Evolutionary conservation across 192 early-diverging fungal species (phyloP).

Genomic region (Backusella sp.): DNA sequence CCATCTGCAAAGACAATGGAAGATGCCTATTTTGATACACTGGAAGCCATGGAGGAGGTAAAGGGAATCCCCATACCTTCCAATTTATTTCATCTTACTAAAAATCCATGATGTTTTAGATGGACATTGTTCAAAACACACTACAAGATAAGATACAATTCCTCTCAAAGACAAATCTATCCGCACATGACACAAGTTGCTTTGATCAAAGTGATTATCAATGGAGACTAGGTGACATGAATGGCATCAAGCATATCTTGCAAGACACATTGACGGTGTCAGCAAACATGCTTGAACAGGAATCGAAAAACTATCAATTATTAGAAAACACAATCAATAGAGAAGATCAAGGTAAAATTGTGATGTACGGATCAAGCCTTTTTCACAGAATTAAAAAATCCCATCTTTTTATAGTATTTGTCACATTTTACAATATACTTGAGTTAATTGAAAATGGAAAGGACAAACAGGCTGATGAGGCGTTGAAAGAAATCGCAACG

Average conservation of each 20-base stretch:
- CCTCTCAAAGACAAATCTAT: neutral
- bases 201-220: neutral
- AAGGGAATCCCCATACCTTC: too few relatives aligned
- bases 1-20: neutral
- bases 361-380: neutral
- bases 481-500: neutral
- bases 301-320: neutral
- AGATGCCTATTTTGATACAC: neutral
- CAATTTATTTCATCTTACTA: too few relatives aligned
- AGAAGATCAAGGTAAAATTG: neutral
- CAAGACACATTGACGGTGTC: neutral
- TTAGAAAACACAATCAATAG: neutral
- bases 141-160: neutral
- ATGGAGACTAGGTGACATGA: neutral
- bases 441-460: neutral
- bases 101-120: neutral
- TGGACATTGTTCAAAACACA: neutral
- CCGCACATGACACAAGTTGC: neutral
- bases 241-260: neutral
- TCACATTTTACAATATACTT: neutral
- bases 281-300: neutral
- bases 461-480: neutral
- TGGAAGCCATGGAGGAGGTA: neutral
- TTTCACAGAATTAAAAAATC: neutral
- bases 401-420: neutral